phyloP scores from a whole-genome alignment of 208 protist genomes.

The Leptomonas seymouri region DNA sequence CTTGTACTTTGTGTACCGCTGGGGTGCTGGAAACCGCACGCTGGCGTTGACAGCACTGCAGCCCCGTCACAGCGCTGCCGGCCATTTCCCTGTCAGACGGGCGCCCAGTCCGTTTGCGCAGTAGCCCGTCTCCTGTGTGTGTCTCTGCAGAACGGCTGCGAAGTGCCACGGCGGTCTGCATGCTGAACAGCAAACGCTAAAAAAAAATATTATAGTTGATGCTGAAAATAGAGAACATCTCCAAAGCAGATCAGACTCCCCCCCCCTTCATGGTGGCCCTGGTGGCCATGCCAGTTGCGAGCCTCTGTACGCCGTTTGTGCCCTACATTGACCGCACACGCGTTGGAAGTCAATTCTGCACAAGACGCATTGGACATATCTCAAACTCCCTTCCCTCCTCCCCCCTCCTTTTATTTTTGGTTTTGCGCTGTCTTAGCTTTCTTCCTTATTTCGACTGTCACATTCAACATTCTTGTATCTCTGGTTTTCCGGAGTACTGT shows the following conservation, averaged over 20 bases:
- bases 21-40: constrained; percentile 57
- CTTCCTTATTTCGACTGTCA: neutral
- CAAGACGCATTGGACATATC: too few species aligned
- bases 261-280: too few species aligned
- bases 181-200: too few species aligned
- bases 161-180: too few species aligned
- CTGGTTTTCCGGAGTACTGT: neutral
- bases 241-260: too few species aligned
- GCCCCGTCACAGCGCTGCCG: neutral
- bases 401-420: neutral
- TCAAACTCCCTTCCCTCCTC: neutral
- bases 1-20: constrained; percentile 81
- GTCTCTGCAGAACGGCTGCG: neutral
- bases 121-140: neutral
- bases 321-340: too few species aligned
- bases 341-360: too few species aligned
- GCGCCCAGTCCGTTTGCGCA: constrained; percentile 5
- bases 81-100: neutral
- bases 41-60: constrained; percentile 66
- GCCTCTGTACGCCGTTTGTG: too few species aligned
- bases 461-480: neutral
- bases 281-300: too few species aligned
- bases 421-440: neutral
- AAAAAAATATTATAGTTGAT: too few species aligned
- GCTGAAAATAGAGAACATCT: too few species aligned